Conservation (phyloP, 371 early-diverging fungal species). For the Fennellomyces sp. region DNA sequence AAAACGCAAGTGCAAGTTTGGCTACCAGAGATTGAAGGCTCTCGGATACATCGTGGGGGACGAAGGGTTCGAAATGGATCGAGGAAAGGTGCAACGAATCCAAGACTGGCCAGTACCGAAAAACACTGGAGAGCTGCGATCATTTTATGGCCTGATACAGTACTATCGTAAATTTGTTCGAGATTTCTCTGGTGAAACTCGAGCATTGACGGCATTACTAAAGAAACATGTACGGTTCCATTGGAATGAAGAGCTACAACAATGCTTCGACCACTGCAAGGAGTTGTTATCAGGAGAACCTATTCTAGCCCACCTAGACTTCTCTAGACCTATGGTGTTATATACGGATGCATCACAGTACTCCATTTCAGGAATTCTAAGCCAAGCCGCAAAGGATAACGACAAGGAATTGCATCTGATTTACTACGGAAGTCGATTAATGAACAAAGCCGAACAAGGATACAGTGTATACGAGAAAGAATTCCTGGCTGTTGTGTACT, state of each 20-base stretch:
- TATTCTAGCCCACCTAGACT: not conserved
- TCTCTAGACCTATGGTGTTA: not conserved
- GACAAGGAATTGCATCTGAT: not conserved
- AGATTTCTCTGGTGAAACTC: not conserved
- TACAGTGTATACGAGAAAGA: too few relatives aligned
- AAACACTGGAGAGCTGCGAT: not conserved
- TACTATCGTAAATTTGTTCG: not conserved
- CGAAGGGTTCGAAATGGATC: not conserved
- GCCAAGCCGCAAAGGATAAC: not conserved
- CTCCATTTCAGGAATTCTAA: not conserved
- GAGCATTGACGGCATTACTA: not conserved
- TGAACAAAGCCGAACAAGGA: too few relatives aligned
- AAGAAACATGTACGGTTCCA: not conserved
- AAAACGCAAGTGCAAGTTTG: not conserved
- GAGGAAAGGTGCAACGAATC: not conserved
- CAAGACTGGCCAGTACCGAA: not conserved
- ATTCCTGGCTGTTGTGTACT: too few relatives aligned
- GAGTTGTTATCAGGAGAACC: not conserved
- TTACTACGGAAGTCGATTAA: not conserved
- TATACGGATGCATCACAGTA: not conserved
- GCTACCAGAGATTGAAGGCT: not conserved
- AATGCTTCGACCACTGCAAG: not conserved
- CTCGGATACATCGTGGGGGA: not conserved
- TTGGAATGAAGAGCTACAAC: not conserved
- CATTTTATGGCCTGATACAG: not conserved